These are phyloP conservation scores for Tulasnella sp. DNA, from an alignment of 768 basidiomycete genomes.

Conservation along the genomic window DNA sequence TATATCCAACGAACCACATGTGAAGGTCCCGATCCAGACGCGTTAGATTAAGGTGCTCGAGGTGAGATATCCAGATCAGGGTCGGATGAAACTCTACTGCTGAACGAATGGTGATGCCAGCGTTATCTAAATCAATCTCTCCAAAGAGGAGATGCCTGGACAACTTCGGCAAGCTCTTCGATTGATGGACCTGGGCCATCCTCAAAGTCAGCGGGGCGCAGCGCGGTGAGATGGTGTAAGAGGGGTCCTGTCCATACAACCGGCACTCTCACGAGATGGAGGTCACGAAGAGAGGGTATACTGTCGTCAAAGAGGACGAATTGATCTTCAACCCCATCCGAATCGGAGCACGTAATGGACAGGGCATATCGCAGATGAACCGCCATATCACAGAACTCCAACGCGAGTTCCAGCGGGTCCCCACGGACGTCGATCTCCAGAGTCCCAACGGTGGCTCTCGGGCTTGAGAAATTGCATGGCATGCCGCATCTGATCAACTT, in stretches of 20 bases:
- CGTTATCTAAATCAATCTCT: background rate
- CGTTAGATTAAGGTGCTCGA: background rate
- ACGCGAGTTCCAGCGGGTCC: background rate
- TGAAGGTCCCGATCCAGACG: constrained; percentile 10
- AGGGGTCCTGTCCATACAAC: constrained; percentile 5
- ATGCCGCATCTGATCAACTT: background rate
- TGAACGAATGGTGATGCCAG: background rate
- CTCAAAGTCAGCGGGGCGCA: constrained; percentile 1
- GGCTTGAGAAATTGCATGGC: background rate
- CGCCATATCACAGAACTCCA: background rate
- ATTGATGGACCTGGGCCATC: constrained; percentile 5
- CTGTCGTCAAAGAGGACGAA: constrained; percentile 1
- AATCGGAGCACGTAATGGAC: constrained; percentile 2
- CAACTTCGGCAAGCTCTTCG: background rate
- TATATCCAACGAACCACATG: background rate
- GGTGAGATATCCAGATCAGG: background rate
- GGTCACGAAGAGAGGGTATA: background rate
- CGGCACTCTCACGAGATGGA: background rate
- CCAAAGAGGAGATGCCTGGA: background rate
- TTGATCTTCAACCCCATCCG: constrained; percentile 2
- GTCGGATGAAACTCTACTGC: background rate
- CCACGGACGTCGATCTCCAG: background rate
- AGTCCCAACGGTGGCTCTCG: constrained; percentile 2
- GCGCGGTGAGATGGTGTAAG: background rate
- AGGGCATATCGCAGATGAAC: background rate